Percentiles rank a stretch among this genome's conserved stretches.
phyloP scores from a whole-genome alignment of 495 filamentous ascomycete species.

The Pyrenula aspistea region DNA sequence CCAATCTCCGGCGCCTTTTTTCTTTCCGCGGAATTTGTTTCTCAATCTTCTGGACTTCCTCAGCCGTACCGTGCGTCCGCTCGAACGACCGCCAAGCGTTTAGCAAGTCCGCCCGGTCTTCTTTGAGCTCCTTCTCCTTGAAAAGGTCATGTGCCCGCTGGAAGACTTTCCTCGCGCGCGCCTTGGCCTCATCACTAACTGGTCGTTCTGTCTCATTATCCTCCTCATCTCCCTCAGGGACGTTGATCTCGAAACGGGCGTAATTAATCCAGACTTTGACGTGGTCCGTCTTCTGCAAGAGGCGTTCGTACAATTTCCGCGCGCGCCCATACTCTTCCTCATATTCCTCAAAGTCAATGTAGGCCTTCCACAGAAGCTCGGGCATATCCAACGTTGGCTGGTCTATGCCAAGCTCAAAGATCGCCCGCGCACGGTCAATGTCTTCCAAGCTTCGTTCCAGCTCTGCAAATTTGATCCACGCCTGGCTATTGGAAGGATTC shows the following conservation, averaged over 20 bases:
- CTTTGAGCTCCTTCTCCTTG: slow-evolving; percentile 87
- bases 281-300: slow-evolving; percentile 87
- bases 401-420: slow-evolving; percentile 81
- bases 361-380: slow-evolving; percentile 90
- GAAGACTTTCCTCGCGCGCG: slow-evolving; percentile 71
- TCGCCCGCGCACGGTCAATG: slow-evolving; percentile 71
- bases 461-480: slow-evolving; percentile 92
- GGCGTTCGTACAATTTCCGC: slow-evolving; percentile 75
- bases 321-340: slow-evolving; percentile 78
- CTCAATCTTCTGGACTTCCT: slow-evolving; percentile 75
- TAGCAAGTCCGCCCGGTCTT: slow-evolving; percentile 82
- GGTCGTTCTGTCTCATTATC: slow-evolving; percentile 53
- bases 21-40: slow-evolving; percentile 86
- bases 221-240: slow-evolving; percentile 54
- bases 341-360: slow-evolving; percentile 96
- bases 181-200: slow-evolving; percentile 73
- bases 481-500: slow-evolving; percentile 77
- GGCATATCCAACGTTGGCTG: slow-evolving; percentile 92
- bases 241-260: slow-evolving; percentile 91
- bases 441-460: slow-evolving; percentile 86
- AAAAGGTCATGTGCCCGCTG: slow-evolving; percentile 75
- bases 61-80: slow-evolving; percentile 60
- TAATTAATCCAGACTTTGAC: slow-evolving; percentile 99
- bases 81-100: slow-evolving; percentile 90
- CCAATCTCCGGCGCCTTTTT: slow-evolving; percentile 88